These are phyloP conservation scores for Solanum chilense DNA, from an alignment of 257 asterid species.

Conservation along the genomic window DNA sequence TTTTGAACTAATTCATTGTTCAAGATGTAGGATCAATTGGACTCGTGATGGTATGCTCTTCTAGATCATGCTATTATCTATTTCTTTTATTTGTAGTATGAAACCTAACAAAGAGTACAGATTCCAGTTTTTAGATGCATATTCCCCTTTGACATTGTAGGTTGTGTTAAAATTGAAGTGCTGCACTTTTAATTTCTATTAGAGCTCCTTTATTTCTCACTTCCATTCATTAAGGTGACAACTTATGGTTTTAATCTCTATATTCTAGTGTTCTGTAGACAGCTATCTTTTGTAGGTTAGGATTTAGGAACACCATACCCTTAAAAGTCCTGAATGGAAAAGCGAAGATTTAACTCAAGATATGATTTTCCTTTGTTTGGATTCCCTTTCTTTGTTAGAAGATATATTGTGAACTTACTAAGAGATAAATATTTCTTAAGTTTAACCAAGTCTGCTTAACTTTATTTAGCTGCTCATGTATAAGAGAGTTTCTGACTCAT, in stretches of 20 bases:
- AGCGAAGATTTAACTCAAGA: background rate
- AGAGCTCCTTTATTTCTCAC: background rate
- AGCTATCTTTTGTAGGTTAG: background rate
- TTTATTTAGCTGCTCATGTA: background rate
- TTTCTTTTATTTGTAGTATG: background rate
- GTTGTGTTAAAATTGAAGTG: background rate
- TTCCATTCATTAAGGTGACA: background rate
- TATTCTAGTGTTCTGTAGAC: background rate
- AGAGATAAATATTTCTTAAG: background rate
- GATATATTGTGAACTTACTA: background rate
- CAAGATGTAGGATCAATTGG: slow-evolving; percentile 96
- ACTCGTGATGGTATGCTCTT: slow-evolving; percentile 78
- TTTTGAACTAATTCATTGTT: slow-evolving; percentile 85
- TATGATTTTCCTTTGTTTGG: background rate
- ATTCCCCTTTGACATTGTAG: background rate
- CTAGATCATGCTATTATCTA: background rate
- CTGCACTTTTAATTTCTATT: background rate
- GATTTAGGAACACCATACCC: background rate
- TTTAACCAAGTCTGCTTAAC: background rate
- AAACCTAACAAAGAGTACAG: background rate
- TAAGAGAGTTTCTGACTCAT: background rate
- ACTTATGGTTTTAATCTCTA: background rate
- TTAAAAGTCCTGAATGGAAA: background rate
- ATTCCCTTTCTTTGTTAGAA: background rate
- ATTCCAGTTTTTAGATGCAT: background rate